A percentile compares a stretch with the other conserved stretches of the same genome.
These are phyloP conservation scores for Beauveria bassiana DNA, from an alignment of 2,329 filamentous ascomycete genomes.

Conservation along the genomic window DNA sequence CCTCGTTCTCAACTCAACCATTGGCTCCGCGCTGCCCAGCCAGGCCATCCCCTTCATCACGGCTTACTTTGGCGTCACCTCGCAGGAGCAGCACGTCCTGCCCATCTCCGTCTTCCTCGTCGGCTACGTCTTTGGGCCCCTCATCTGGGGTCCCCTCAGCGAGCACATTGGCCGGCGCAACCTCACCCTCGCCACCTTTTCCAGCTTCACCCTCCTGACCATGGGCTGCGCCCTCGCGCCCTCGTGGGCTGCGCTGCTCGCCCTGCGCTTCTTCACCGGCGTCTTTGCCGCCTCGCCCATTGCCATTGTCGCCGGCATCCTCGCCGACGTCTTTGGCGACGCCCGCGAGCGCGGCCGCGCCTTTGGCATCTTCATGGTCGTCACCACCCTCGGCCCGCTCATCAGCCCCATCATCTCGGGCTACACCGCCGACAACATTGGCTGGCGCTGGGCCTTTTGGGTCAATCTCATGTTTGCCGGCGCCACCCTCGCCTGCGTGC, in stretches of 20 bases:
- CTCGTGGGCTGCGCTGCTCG: slow-evolving; percentile 42
- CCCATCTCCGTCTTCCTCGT: slow-evolving; percentile 58
- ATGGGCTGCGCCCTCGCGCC: slow-evolving; percentile 49
- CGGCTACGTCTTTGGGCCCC: slow-evolving; percentile 54
- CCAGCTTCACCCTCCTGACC: slow-evolving; percentile 41
- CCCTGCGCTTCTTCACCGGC: slow-evolving; percentile 48
- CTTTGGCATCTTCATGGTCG: slow-evolving; percentile 58
- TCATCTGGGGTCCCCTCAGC: slow-evolving; percentile 57
- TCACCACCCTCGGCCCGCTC: slow-evolving; percentile 59
- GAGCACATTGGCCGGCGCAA: slow-evolving; percentile 54
- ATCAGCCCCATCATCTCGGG: slow-evolving; percentile 58
- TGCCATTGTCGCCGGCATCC: slow-evolving; percentile 53
- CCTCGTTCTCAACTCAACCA: slow-evolving; percentile 59
- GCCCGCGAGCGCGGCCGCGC: slow-evolving; percentile 44
- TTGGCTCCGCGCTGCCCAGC: slow-evolving; percentile 56
- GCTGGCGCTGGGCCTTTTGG: slow-evolving; percentile 67
- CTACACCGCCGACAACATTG: slow-evolving; percentile 48
- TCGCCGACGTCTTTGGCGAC: slow-evolving; percentile 58
- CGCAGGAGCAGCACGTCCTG: slow-evolving; percentile 37
- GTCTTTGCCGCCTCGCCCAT: slow-evolving; percentile 51
- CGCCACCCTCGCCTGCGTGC: slow-evolving; percentile 47
- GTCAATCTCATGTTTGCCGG: slow-evolving; percentile 62
- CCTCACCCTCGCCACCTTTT: slow-evolving; percentile 37
- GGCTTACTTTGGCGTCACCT: slow-evolving; percentile 47
- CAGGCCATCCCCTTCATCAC: slow-evolving; percentile 54